These are phyloP conservation scores for Alliaria petiolata DNA, from an alignment of 345 rosid genomes.

Conservation along the genomic window DNA sequence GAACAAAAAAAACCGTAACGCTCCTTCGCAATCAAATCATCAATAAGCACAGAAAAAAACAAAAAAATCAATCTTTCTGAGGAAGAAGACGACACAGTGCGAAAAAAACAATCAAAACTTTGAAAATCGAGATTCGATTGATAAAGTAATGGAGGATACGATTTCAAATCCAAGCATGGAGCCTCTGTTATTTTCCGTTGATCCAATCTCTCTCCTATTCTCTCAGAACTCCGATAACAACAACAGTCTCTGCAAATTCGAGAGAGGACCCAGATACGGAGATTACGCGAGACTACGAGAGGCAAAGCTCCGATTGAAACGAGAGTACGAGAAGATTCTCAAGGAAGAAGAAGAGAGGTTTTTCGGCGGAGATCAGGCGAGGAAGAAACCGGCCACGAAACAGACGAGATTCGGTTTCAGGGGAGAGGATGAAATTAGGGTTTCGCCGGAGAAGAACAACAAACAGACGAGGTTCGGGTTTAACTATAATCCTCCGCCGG, in stretches of 20 bases:
- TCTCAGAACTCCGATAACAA: conserved; percentile 45
- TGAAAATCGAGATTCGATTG: background rate
- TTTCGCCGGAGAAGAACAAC: conserved; percentile 32
- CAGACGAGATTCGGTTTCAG: conserved; percentile 51
- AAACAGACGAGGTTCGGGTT: conserved; percentile 63
- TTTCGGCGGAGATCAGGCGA: conserved; percentile 27
- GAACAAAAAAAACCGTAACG: background rate
- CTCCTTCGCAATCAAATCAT: background rate
- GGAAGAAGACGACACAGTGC: conserved; percentile 13
- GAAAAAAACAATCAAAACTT: background rate
- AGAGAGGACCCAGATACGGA: conserved; percentile 77
- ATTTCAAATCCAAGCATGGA: conserved; percentile 35
- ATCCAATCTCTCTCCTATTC: conserved; percentile 57
- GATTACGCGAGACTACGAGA: conserved; percentile 76
- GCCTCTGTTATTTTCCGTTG: conserved; percentile 39
- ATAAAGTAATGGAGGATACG: conserved; percentile 42
- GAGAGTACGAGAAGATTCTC: conserved; percentile 31
- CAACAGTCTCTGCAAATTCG: conserved; percentile 36
- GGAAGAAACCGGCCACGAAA: conserved; percentile 43
- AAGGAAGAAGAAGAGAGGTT: conserved; percentile 25
- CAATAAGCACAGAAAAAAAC: background rate
- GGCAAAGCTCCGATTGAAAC: conserved; percentile 50
- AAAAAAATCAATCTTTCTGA: too few species aligned
- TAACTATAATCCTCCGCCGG: background rate
- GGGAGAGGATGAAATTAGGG: conserved; percentile 44